Conservation (phyloP, 345 rosid genomes). For the Lenwebbia sp. region DNA sequence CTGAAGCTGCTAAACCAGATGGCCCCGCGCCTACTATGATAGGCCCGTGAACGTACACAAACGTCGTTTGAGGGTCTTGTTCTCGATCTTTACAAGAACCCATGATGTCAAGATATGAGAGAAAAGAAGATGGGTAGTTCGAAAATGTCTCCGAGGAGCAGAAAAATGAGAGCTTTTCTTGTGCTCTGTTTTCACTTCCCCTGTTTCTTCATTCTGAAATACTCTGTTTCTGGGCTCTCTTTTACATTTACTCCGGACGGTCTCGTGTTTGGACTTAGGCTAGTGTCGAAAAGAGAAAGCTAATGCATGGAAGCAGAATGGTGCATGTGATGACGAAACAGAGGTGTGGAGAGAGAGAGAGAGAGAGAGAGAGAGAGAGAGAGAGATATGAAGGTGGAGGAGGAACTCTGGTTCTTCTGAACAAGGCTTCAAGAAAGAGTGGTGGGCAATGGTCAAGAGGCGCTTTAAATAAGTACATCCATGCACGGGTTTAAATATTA, state of each 20-base stretch:
- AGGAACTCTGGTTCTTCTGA: not conserved
- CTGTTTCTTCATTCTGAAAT: not conserved
- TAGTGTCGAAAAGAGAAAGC: not conserved
- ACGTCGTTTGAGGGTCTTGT: not conserved
- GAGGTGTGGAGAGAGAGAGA: not conserved
- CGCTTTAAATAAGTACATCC: not conserved
- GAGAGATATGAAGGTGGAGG: not conserved
- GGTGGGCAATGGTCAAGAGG: not conserved
- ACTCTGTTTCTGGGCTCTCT: not conserved
- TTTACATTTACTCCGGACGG: not conserved
- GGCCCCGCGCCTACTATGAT: slow-evolving; percentile 97
- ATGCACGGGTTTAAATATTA: not conserved
- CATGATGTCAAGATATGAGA: slow-evolving; percentile 14
- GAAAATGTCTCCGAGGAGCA: not conserved
- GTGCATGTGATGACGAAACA: not conserved
- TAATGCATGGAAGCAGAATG: not conserved
- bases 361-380: not conserved
- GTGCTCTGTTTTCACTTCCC: not conserved
- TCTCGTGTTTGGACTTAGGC: not conserved
- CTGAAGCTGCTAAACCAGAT: slow-evolving; percentile 71
- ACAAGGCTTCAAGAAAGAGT: not conserved
- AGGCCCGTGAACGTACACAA: slow-evolving; percentile 34
- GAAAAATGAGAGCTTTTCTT: not conserved
- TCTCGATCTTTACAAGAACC: slow-evolving; percentile 17
- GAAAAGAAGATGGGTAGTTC: not conserved